phyloP scores from a whole-genome alignment of 1,139 yeast genomes.

The Schwanniomyces etchellsii region DNA sequence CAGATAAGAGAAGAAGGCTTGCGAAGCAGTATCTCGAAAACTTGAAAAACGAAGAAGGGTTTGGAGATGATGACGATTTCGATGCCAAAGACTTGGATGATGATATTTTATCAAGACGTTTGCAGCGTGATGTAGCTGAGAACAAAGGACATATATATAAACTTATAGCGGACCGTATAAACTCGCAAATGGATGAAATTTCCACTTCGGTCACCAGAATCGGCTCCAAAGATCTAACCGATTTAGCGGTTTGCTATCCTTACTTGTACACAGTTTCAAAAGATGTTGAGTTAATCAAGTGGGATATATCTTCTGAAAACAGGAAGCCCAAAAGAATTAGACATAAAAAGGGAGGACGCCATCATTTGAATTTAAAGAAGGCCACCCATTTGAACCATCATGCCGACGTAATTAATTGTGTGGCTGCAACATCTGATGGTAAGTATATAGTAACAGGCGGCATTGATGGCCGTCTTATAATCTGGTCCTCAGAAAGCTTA shows the following conservation, averaged over 20 bases:
- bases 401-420: slow-evolving; percentile 65
- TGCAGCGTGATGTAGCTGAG: slow-evolving; percentile 87
- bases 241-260: slow-evolving; percentile 48
- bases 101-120: slow-evolving; percentile 74
- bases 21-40: slow-evolving; percentile 91
- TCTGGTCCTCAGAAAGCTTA: slow-evolving; percentile 81
- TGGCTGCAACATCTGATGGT: slow-evolving; percentile 87
- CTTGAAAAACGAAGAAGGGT: slow-evolving; percentile 51
- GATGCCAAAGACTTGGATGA: slow-evolving; percentile 92
- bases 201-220: slow-evolving; percentile 44
- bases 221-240: slow-evolving; percentile 54
- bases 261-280: slow-evolving; percentile 78
- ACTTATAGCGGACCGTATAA: slow-evolving; percentile 48
- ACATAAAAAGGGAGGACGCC: slow-evolving; percentile 59
- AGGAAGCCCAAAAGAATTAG: slow-evolving; percentile 59
- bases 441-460: slow-evolving; percentile 89
- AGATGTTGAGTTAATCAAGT: slow-evolving; percentile 74
- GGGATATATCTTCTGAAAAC: slow-evolving; percentile 40
- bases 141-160: slow-evolving; percentile 78
- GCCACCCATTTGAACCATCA: slow-evolving; percentile 57
- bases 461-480: slow-evolving; percentile 66
- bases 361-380: slow-evolving; percentile 28
- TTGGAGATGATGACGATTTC: slow-evolving; percentile 51
- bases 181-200: slow-evolving; percentile 37
- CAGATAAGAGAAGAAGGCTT: slow-evolving; percentile 88